Conservation (phyloP, 1,139 yeast species). For the Magnusiomyces magnusii region DNA sequence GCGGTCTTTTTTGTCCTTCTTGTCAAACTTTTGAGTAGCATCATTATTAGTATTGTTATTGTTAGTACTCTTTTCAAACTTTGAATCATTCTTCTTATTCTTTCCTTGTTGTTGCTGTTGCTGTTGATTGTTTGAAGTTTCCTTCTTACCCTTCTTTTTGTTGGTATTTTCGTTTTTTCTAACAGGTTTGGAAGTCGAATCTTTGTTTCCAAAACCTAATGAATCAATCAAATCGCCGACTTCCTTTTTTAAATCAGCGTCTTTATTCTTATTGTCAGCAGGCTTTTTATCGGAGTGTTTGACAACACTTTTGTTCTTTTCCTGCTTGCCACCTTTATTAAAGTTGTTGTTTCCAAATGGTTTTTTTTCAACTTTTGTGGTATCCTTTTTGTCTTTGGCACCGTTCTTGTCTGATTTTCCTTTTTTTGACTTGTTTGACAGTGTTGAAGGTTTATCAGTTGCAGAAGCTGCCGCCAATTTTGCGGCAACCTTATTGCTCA, state of each 20-base stretch:
- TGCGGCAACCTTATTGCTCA: slow-evolving; percentile 5
- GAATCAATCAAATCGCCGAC: slow-evolving; percentile 8
- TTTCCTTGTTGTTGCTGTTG: neutral
- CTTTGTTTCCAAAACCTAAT: slow-evolving; percentile 1
- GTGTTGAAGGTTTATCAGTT: neutral
- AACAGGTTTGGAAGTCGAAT: neutral
- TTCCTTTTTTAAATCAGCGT: slow-evolving; percentile 1
- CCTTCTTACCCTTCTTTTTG: neutral
- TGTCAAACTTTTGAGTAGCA: neutral
- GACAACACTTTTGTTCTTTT: neutral
- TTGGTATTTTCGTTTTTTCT: neutral
- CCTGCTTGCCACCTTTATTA: neutral
- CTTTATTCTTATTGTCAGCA: neutral
- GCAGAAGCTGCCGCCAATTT: slow-evolving; percentile 1
- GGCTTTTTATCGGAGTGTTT: neutral
- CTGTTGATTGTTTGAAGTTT: neutral
- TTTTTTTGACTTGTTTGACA: neutral
- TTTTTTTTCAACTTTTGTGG: neutral
- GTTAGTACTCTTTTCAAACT: neutral
- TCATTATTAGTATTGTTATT: slow-evolving; percentile 1
- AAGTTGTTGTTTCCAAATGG: neutral
- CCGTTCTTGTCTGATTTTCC: neutral
- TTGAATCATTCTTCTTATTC: neutral
- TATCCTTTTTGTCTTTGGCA: neutral
- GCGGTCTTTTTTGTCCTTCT: neutral